These are phyloP conservation scores for Saccharomycopsis sp. DNA, from an alignment of 805 yeast species.

Conservation along the genomic window DNA sequence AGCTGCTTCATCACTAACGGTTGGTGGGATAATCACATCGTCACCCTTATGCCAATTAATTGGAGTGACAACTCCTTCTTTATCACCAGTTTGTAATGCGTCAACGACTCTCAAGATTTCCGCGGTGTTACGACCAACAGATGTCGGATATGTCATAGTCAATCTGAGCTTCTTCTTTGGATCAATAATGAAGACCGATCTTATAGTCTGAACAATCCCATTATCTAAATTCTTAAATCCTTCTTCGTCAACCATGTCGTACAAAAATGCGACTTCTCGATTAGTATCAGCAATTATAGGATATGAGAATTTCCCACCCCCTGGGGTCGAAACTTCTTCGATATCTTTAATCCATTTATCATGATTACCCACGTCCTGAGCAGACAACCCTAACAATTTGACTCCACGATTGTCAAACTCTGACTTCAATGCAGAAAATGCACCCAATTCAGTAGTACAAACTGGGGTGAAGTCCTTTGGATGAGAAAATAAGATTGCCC, in stretches of 20 bases:
- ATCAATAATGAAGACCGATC: conserved; percentile 89
- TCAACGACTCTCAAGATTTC: conserved; percentile 89
- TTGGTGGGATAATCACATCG: conserved; percentile 89
- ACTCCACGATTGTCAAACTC: conserved; percentile 81
- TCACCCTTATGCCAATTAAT: conserved; percentile 86
- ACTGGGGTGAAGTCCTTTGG: conserved; percentile 97
- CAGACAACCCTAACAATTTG: conserved; percentile 85
- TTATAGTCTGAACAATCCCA: conserved; percentile 79
- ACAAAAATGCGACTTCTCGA: conserved; percentile 76
- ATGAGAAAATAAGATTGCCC: conserved; percentile 88
- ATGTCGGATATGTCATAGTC: conserved; percentile 84
- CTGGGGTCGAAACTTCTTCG: conserved; percentile 61
- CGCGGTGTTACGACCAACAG: conserved; percentile 88
- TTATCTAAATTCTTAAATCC: conserved; percentile 67
- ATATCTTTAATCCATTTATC: conserved; percentile 85
- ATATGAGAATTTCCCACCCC: conserved; percentile 66
- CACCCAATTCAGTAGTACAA: conserved; percentile 94
- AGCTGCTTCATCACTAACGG: conserved; percentile 72
- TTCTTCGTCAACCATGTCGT: conserved; percentile 84
- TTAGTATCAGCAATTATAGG: conserved; percentile 88
- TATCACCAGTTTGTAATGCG: conserved; percentile 80
- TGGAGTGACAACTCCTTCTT: conserved; percentile 80
- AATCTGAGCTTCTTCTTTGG: conserved; percentile 85
- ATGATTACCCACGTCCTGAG: conserved; percentile 76
- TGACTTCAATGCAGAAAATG: conserved; percentile 81